phyloP scores from a whole-genome alignment of 352 stramenopile genomes.

The Pythium folliculosum region DNA sequence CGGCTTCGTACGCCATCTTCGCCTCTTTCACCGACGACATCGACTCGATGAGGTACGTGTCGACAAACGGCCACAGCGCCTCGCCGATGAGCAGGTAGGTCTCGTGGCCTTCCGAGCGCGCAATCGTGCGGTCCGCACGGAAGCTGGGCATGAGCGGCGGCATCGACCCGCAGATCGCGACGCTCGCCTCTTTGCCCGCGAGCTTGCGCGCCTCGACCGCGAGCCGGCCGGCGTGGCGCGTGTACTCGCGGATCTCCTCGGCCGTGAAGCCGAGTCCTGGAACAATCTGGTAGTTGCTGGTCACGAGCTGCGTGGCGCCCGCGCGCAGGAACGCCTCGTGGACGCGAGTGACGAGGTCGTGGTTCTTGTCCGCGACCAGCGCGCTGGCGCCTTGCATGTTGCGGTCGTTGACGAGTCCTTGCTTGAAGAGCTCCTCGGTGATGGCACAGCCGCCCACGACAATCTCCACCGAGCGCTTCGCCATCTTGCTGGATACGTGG shows the following conservation, averaged over 20 bases:
- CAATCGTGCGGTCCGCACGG: slow-evolving; percentile 85
- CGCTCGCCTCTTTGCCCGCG: slow-evolving; percentile 29
- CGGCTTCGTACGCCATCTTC: slow-evolving; percentile 76
- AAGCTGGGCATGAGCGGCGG: slow-evolving; percentile 91
- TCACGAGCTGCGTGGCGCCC: slow-evolving; percentile 82
- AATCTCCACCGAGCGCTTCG: slow-evolving; percentile 6
- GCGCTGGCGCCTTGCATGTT: slow-evolving; percentile 90
- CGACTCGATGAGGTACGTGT: slow-evolving; percentile 87
- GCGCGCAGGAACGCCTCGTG: slow-evolving; percentile 79
- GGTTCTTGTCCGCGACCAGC: slow-evolving; percentile 63
- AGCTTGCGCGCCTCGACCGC: slow-evolving; percentile 47
- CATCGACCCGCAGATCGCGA: slow-evolving; percentile 83
- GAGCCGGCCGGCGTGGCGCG: slow-evolving; percentile 60
- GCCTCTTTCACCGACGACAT: slow-evolving; percentile 90
- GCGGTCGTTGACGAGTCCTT: slow-evolving; percentile 85
- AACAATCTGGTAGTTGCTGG: slow-evolving; percentile 89
- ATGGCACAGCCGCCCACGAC: slow-evolving; percentile 67
- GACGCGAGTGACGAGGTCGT: slow-evolving; percentile 66
- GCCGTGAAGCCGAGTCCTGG: slow-evolving; percentile 82
- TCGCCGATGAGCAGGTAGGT: slow-evolving; percentile 78
- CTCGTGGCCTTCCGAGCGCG: slow-evolving; percentile 63
- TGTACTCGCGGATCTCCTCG: slow-evolving; percentile 74
- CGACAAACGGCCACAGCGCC: slow-evolving; percentile 74
- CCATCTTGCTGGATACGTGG: background rate
- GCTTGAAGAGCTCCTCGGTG: slow-evolving; percentile 82